Conservation (phyloP, 2,329 filamentous ascomycete genomes). For the Curvularia sp. region DNA sequence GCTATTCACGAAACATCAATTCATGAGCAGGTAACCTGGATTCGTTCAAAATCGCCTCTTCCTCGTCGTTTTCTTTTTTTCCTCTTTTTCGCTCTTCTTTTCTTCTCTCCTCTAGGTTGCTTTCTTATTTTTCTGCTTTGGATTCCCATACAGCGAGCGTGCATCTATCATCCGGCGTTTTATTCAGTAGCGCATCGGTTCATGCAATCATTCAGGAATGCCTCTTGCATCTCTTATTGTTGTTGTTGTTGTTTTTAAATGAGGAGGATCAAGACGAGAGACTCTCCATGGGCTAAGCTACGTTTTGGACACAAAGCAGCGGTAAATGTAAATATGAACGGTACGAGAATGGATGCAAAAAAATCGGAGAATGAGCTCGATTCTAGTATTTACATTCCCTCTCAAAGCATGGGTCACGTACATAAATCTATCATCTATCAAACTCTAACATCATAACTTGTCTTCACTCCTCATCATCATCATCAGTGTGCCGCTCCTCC, state of each 20-base stretch:
- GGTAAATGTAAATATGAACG: background rate
- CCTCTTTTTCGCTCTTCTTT: background rate
- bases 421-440: background rate
- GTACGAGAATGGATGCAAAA: background rate
- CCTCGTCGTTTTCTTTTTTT: background rate
- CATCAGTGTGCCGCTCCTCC: constrained; percentile 21
- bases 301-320: background rate
- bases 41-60: background rate
- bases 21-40: constrained; percentile 14
- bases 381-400: background rate
- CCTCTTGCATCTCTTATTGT: background rate
- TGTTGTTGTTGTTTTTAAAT: too few relatives aligned
- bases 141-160: background rate
- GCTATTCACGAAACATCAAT: constrained; percentile 48
- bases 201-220: background rate
- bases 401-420: background rate
- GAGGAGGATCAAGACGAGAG: background rate
- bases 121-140: background rate
- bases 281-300: background rate
- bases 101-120: background rate
- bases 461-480: constrained; percentile 9
- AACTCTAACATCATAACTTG: background rate
- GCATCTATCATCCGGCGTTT: background rate
- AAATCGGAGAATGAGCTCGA: background rate
- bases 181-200: background rate